Percentiles rank a stretch among this genome's conserved stretches.
Evolutionary conservation across 129 eudicot species (phyloP).

Genomic region (Flaveria ramosissima): DNA sequence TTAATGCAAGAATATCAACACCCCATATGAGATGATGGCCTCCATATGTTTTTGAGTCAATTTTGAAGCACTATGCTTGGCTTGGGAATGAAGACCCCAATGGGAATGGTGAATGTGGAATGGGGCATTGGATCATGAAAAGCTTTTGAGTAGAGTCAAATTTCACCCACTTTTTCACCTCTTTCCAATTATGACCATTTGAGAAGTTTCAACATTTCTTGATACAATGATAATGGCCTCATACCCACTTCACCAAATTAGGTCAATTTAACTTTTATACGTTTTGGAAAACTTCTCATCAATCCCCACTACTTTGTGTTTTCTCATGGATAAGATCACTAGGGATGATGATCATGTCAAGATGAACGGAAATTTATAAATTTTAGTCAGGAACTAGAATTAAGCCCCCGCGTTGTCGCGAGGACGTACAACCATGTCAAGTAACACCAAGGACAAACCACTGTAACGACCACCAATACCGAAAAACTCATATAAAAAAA

Average conservation of each 20-base stretch:
- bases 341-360: conserved; percentile 11
- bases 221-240: conserved; percentile 40
- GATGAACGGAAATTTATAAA: background rate
- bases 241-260: conserved; percentile 39
- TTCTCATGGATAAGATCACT: conserved; percentile 6
- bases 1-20: conserved; percentile 29
- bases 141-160: conserved; percentile 41
- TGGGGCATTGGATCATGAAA: conserved; percentile 41
- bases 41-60: conserved; percentile 27
- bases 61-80: conserved; percentile 42
- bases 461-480: too few relatives aligned
- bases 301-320: conserved; percentile 21
- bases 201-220: conserved; percentile 34
- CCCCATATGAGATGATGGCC: conserved; percentile 31
- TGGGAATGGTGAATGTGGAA: conserved; percentile 23
- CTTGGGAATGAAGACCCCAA: conserved; percentile 35
- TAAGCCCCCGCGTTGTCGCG: too few relatives aligned
- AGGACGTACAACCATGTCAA: too few relatives aligned
- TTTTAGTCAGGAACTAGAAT: too few relatives aligned
- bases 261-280: conserved; percentile 12
- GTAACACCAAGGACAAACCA: too few relatives aligned
- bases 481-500: too few relatives aligned
- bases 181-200: conserved; percentile 33
- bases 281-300: background rate
- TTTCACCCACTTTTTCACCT: conserved; percentile 34